These are phyloP conservation scores for Leccinum rimulosum DNA, from an alignment of 768 basidiomycete species.

Conservation along the genomic window DNA sequence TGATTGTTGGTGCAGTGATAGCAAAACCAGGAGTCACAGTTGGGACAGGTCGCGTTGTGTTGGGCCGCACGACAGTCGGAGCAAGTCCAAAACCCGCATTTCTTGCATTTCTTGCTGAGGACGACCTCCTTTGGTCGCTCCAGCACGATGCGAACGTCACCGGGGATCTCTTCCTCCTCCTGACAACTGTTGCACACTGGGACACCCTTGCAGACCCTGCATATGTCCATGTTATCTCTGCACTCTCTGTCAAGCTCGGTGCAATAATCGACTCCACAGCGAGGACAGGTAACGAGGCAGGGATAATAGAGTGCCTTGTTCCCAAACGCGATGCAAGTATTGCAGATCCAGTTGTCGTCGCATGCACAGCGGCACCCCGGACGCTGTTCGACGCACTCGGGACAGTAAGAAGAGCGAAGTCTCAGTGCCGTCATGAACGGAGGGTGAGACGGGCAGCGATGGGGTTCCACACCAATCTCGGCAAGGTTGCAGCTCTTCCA, in stretches of 20 bases:
- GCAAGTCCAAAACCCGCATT: constrained; percentile 11
- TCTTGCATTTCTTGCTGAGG: background rate
- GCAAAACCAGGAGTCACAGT: constrained; percentile 8
- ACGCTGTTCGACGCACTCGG: constrained; percentile 3
- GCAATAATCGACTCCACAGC: constrained; percentile 14
- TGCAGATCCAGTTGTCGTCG: constrained; percentile 1
- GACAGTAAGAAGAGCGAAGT: constrained; percentile 1
- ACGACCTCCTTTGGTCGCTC: background rate
- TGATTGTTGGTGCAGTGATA: background rate
- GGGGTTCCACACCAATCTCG: accelerated
- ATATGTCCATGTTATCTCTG: background rate
- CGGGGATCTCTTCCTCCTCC: constrained; percentile 14
- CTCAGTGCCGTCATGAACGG: background rate
- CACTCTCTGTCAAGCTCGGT: background rate
- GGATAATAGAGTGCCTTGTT: background rate
- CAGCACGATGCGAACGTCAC: background rate
- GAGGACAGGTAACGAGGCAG: constrained; percentile 11
- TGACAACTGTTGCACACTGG: constrained; percentile 6
- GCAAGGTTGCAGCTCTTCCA: constrained; percentile 5
- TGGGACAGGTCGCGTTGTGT: background rate
- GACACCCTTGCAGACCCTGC: constrained; percentile 9
- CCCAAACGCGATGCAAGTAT: background rate
- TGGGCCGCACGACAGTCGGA: background rate
- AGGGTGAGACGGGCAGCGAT: constrained; percentile 11
- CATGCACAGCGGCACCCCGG: constrained; percentile 5